Base-by-base conservation (phyloP, 306 rosid genomes). In the Lagenaria siceraria region DNA sequence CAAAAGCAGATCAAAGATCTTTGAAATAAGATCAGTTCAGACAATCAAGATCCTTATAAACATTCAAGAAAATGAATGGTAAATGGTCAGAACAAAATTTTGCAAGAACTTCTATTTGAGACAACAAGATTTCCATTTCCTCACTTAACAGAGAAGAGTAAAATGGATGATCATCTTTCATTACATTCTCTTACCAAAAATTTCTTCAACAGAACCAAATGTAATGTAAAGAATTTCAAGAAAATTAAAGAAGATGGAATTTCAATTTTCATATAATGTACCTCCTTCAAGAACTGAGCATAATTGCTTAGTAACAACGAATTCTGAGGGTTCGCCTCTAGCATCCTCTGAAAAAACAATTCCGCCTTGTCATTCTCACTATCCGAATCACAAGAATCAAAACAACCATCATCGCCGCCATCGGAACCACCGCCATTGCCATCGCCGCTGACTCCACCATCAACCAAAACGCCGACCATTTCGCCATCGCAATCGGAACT, bases 211-310 rank as follows among this genome's bases (percentile, higher is more conserved):
- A 35, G 21, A 64, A 35, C 25, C 29, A 38, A 66, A 38, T 1
- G 31, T 8, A 21, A 2, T 4, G 31, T 11, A n/a, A 38, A 11
- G 19, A 66, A 40, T 11, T 38, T 40, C 2, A 36, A 66, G 8
- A 2, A 64, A 66, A 66, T 11, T 66, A 22, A 66, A 36, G 18
- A 38, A 38, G 31, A n/a, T 36, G 4, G 74, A 5, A n/a, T 38
- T 36, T 19, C 10, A 19, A 19, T 17, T 17, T 7, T 17, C n/a
- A 51, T 15, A 21, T 0, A 8, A 61, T 5, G 29, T 80, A 90
- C 98, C 88, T 94, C 96, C 85, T 87, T 91, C 78, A 91, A 80
- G 84, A 86, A 94, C 74, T 53, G 86, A 0, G 97, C 97, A 70
- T 94, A 94, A 82, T 94, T 91, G 71, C 95, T 59, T 12, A 91